Evolutionary conservation across 2,329 filamentous ascomycete genomes (phyloP), one percentile per base, ranked within the genome.

Genomic region (Aureobasidium namibiae): DNA sequence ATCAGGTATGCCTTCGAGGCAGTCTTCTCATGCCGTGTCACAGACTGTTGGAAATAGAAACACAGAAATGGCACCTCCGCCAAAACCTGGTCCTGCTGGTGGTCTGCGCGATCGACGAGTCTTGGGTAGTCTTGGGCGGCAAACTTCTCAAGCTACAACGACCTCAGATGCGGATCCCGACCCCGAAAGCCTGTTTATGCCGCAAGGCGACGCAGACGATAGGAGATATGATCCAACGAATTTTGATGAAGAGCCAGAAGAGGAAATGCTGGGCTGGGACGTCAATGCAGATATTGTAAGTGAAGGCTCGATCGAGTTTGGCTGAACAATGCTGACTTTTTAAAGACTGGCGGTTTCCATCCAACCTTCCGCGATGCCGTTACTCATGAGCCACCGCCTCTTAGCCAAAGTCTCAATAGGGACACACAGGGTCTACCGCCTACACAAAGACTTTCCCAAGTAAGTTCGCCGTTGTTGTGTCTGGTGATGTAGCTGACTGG

Each of bases 371-470:
- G 74, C 9, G 77, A 78, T 61, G 74, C 69, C 42, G 69, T 67
- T 50, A 64, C 66, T 41, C 59, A 61, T 33, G 62, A 62, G 31
- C 60, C 60, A n/a, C 52, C 61, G 16, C 31, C 34, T 18, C 49
- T 46, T 31, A 58, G 41, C 63, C 68, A 31, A 61, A 65, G 57
- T 65, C 65, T 33, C 42, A 64, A 63, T 26, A 68, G 72, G 34
- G 44, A 39, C n/a, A 46, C 50, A 13, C 60, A 68, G 59, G 70
- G 79, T 2, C 67, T 92, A 58, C 85, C 87, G 63, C 88, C 89
- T 23, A 92, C 89, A 2, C 89, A 92, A 69, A 81, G 82, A 58
- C 75, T 91, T 31, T 88, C 87, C 21, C 82, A 92, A 67, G 85
- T 87, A 61, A 74, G 78, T 63, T n/a, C 21, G 16, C 4, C 6